Evolutionary conservation across 331 rosid species (phyloP).

Genomic region (Pyrus hybrid): DNA sequence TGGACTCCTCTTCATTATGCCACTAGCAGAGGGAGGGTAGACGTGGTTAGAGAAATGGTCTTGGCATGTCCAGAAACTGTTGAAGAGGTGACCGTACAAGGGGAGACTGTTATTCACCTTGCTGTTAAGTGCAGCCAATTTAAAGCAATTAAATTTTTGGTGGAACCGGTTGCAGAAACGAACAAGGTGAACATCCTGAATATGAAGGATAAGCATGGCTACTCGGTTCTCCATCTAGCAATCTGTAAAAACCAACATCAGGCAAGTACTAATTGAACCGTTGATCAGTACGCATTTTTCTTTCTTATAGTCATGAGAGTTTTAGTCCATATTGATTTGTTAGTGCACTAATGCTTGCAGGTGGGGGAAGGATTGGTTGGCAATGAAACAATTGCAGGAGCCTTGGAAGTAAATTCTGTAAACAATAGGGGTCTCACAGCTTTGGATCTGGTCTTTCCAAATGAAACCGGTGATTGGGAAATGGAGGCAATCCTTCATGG

Average conservation of each 20-base stretch:
- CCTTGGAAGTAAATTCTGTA: background rate
- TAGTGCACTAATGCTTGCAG: background rate
- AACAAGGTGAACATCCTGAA: background rate
- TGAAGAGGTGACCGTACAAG: conserved; percentile 13
- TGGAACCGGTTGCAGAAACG: conserved; percentile 3
- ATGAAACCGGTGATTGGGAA: conserved; percentile 28
- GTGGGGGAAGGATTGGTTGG: conserved; percentile 18
- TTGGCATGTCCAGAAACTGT: conserved; percentile 25
- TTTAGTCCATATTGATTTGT: too few species aligned
- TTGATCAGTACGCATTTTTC: too few species aligned
- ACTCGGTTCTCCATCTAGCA: conserved; percentile 23
- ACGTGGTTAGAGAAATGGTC: conserved; percentile 11
- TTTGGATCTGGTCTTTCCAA: conserved; percentile 22
- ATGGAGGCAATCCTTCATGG: conserved; percentile 1
- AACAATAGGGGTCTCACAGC: conserved; percentile 17
- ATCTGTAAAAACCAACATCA: conserved; percentile 21
- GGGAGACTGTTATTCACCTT: conserved; percentile 23
- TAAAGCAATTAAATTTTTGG: background rate
- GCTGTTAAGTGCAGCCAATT: conserved; percentile 22
- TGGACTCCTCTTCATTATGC: conserved; percentile 32
- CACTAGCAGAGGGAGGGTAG: conserved; percentile 16
- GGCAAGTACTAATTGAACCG: background rate
- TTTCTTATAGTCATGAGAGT: too few species aligned
- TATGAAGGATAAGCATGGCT: conserved; percentile 12
- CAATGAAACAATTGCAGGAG: background rate